phyloP scores from a whole-genome alignment of 306 rosid species.

The Abrus precatorius region DNA sequence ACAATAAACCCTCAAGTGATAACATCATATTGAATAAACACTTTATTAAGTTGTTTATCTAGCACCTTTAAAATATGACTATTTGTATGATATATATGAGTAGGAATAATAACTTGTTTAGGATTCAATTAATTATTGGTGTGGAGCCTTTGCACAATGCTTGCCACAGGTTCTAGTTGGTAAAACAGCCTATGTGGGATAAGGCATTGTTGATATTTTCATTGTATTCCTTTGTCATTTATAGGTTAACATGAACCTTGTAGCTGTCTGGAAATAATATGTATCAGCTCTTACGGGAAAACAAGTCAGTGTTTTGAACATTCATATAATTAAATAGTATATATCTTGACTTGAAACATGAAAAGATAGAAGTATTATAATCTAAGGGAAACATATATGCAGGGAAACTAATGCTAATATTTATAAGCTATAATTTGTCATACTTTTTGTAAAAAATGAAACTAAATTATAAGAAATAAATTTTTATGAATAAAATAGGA shows the following conservation, averaged over 20 bases:
- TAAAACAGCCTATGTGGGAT: background rate
- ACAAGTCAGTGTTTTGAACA: background rate
- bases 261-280: background rate
- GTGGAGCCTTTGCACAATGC: background rate
- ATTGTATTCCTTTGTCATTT: background rate
- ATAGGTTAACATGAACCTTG: background rate
- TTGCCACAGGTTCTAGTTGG: slow-evolving; percentile 2
- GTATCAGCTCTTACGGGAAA: slow-evolving; percentile 2
- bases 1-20: too few relatives aligned
- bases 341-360: background rate
- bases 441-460: too few relatives aligned
- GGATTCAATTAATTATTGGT: slow-evolving; percentile 18
- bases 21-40: too few relatives aligned
- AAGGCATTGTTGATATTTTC: slow-evolving; percentile 11
- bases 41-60: too few relatives aligned
- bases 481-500: too few relatives aligned
- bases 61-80: background rate
- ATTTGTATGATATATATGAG: background rate
- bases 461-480: too few relatives aligned
- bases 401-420: too few relatives aligned
- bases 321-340: background rate
- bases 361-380: too few relatives aligned
- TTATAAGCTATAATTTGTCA: too few relatives aligned
- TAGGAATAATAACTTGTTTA: background rate
- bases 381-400: too few relatives aligned